A percentile compares a stretch with the other conserved stretches of the same genome.
Conservation (phyloP, 2,329 filamentous ascomycete species). For the Fusarium sp. region DNA sequence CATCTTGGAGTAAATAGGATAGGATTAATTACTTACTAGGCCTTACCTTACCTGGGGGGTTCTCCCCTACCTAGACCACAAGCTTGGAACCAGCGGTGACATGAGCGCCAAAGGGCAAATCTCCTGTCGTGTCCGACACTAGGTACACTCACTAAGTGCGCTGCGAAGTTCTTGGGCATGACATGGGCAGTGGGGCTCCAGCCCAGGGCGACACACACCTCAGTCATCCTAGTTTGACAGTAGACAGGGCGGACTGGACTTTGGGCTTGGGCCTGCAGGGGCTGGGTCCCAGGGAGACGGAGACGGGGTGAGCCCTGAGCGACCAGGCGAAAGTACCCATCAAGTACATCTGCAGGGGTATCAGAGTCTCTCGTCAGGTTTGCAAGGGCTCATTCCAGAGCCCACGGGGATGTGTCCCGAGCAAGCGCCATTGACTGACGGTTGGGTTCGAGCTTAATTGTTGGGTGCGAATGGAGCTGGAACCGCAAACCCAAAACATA, state of each 20-base stretch:
- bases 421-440: conserved; percentile 45
- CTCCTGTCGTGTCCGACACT: conserved; percentile 39
- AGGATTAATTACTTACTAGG: conserved; percentile 44
- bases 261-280: conserved; percentile 27
- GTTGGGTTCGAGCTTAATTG: conserved; percentile 47
- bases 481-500: conserved; percentile 3
- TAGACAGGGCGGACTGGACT: conserved; percentile 46
- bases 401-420: conserved; percentile 43
- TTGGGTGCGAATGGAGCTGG: conserved; percentile 38
- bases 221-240: conserved; percentile 44
- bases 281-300: conserved; percentile 33
- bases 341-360: conserved; percentile 40
- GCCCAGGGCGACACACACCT: conserved; percentile 39
- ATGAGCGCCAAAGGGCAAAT: conserved; percentile 47
- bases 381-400: conserved; percentile 27
- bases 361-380: conserved; percentile 25
- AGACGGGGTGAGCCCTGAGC: conserved; percentile 26
- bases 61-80: conserved; percentile 39
- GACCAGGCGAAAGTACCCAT: conserved; percentile 34
- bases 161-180: conserved; percentile 45
- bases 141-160: conserved; percentile 1
- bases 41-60: conserved; percentile 12
- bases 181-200: conserved; percentile 42
- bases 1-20: conserved; percentile 35
- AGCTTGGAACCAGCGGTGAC: conserved; percentile 52